A percentile compares a stretch with the other conserved stretches of the same genome.
phyloP scores from a whole-genome alignment of 2,329 filamentous ascomycete genomes.

The Samsoniella hepiali region DNA sequence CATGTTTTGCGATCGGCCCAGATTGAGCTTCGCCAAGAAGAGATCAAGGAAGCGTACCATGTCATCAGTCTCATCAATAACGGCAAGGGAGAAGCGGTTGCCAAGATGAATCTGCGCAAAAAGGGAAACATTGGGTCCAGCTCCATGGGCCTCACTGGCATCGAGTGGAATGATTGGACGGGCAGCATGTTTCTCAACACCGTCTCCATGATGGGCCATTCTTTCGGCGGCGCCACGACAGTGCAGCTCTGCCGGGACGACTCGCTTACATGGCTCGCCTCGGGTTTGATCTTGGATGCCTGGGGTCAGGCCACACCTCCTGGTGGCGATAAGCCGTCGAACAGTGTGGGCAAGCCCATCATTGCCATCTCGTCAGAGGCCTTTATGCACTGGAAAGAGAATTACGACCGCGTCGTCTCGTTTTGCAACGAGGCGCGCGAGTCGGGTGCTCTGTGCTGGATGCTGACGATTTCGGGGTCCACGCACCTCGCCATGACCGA shows the following conservation, averaged over 20 bases:
- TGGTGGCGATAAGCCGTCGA: slow-evolving; percentile 40
- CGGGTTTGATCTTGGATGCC: slow-evolving; percentile 64
- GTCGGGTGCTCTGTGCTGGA: slow-evolving; percentile 45
- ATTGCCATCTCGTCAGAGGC: slow-evolving; percentile 65
- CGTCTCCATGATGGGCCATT: slow-evolving; percentile 63
- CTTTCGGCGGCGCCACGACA: slow-evolving; percentile 63
- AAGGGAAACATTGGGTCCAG: slow-evolving; percentile 58
- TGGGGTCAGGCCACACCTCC: slow-evolving; percentile 54
- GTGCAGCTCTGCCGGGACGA: slow-evolving; percentile 56
- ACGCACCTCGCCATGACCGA: slow-evolving; percentile 65
- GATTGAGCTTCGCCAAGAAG: slow-evolving; percentile 59
- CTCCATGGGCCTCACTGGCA: slow-evolving; percentile 53
- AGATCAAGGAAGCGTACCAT: slow-evolving; percentile 61
- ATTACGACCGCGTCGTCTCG: slow-evolving; percentile 55
- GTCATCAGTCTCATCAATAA: slow-evolving; percentile 53
- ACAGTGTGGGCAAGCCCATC: slow-evolving; percentile 50
- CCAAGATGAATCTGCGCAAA: slow-evolving; percentile 50
- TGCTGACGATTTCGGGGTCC: slow-evolving; percentile 54
- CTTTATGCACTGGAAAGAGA: slow-evolving; percentile 67
- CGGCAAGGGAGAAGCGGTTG: slow-evolving; percentile 51
- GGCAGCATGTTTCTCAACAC: slow-evolving; percentile 52
- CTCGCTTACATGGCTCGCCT: slow-evolving; percentile 54
- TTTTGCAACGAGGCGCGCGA: slow-evolving; percentile 55
- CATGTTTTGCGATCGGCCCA: slow-evolving; percentile 57
- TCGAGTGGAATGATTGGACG: slow-evolving; percentile 56